Conservation (phyloP, 2,329 filamentous ascomycete genomes). For the Monosporascus sp. region DNA sequence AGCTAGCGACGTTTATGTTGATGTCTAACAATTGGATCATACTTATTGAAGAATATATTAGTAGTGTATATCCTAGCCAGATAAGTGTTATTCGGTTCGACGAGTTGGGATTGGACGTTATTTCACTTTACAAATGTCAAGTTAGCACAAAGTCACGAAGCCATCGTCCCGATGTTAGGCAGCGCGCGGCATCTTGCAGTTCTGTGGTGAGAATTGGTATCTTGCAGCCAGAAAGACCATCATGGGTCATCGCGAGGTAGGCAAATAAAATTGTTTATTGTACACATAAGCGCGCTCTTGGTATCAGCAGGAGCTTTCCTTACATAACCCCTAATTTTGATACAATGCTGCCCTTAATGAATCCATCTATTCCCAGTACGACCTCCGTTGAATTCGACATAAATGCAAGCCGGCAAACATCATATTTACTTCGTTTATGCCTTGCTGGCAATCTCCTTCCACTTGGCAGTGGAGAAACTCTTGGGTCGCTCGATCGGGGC, state of each 20-base stretch:
- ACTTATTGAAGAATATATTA: no score
- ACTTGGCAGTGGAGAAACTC: slow-evolving; percentile 96
- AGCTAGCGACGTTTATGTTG: no score
- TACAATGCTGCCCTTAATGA: slow-evolving; percentile 8
- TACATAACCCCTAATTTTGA: slow-evolving; percentile 6
- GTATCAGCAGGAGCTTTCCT: slow-evolving; percentile 25
- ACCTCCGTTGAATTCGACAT: slow-evolving; percentile 10
- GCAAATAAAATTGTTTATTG: slow-evolving; percentile 14
- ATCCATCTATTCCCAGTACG: slow-evolving; percentile 25
- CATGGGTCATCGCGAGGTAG: neutral
- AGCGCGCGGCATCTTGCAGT: no score
- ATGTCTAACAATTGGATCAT: no score
- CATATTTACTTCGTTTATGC: slow-evolving; percentile 54
- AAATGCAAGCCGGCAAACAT: slow-evolving; percentile 15
- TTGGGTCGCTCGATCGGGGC: slow-evolving; percentile 98
- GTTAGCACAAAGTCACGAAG: no score
- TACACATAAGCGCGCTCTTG: slow-evolving; percentile 26
- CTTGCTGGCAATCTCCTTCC: slow-evolving; percentile 88
- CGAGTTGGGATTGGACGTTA: no score
- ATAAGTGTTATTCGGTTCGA: no score
- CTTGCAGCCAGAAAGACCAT: neutral
- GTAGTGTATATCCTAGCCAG: no score
- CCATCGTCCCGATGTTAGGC: no score
- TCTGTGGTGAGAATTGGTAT: no score
- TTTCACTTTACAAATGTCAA: no score